A percentile compares a stretch with the other conserved stretches of the same genome.
Conservation (phyloP, 116 monocot species). For the Trichopus zeylanicus region DNA sequence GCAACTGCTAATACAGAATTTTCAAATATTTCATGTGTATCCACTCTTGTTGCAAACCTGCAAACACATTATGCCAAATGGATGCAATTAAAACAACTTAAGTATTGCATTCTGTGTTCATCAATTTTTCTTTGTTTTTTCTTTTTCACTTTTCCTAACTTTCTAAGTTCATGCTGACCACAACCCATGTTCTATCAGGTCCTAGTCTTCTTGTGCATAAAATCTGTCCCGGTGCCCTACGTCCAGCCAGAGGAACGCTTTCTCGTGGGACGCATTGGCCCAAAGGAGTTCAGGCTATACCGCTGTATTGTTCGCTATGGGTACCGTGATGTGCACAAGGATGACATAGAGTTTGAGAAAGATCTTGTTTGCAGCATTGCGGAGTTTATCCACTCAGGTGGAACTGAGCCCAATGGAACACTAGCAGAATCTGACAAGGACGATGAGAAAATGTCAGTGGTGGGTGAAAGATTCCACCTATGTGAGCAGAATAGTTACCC, state of each 20-base stretch:
- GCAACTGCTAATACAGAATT: too few relatives aligned
- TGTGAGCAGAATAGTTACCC: constrained; percentile 21
- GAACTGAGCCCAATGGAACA: constrained; percentile 7
- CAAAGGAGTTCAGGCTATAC: constrained; percentile 62
- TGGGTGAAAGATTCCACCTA: constrained; percentile 32
- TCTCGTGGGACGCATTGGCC: constrained; percentile 85
- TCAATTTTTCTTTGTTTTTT: too few relatives aligned
- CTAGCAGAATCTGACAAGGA: constrained; percentile 28
- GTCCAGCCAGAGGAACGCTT: constrained; percentile 79
- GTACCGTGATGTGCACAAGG: constrained; percentile 85
- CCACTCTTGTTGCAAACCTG: too few relatives aligned
- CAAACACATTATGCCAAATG: too few relatives aligned
- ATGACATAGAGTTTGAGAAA: constrained; percentile 83
- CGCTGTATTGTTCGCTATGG: constrained; percentile 88
- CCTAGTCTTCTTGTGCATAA: constrained; percentile 87
- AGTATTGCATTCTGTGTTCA: too few relatives aligned
- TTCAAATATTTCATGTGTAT: too few relatives aligned
- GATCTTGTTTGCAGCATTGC: constrained; percentile 93
- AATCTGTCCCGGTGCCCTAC: constrained; percentile 80
- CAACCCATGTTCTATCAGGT: too few relatives aligned
- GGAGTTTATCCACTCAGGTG: constrained; percentile 78
- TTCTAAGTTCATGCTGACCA: too few relatives aligned
- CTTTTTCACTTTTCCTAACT: too few relatives aligned
- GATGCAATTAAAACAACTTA: too few relatives aligned
- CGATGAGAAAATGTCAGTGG: constrained; percentile 57